Evolutionary conservation across 2,329 filamentous ascomycete genomes (phyloP).

Genomic region (Xenoacremonium recifei): DNA sequence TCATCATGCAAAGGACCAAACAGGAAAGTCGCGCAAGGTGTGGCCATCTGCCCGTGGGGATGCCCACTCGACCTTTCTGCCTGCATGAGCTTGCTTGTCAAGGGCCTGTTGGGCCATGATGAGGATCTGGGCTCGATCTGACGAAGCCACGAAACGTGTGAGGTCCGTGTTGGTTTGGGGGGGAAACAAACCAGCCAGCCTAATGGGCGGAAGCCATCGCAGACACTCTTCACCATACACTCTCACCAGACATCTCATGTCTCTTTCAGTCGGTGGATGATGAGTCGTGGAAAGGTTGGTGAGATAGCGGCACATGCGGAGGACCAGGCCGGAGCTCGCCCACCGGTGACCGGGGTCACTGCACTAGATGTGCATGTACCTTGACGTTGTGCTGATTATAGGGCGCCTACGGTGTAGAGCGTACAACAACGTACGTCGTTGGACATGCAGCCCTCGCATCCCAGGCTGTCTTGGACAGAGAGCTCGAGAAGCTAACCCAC

Average conservation of each 20-base stretch:
- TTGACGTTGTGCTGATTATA: conserved; percentile 10
- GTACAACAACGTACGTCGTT: conserved; percentile 11
- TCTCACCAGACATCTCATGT: neutral
- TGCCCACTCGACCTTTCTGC: conserved; percentile 23
- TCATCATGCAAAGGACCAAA: conserved; percentile 22
- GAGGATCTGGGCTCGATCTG: conserved; percentile 21
- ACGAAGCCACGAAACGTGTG: conserved; percentile 16
- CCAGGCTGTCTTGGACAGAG: conserved; percentile 14
- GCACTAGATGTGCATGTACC: conserved; percentile 16
- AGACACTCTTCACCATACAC: no score
- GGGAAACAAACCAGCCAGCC: neutral
- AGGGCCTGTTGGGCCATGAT: conserved; percentile 16
- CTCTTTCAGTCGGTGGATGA: neutral
- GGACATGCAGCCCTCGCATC: conserved; percentile 19
- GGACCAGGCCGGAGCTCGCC: neutral
- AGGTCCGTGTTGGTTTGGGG: neutral
- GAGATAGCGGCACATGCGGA: neutral
- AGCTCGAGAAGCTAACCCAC: conserved; percentile 18
- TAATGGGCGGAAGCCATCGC: no score
- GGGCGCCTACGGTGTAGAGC: conserved; percentile 10
- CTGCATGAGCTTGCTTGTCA: conserved; percentile 14
- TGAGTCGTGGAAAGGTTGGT: neutral
- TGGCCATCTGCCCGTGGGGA: conserved; percentile 25
- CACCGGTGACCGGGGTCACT: conserved; percentile 6
- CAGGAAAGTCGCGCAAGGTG: conserved; percentile 30